phyloP scores from a whole-genome alignment of 768 basidiomycete genomes.

The Tulasnella sp. region DNA sequence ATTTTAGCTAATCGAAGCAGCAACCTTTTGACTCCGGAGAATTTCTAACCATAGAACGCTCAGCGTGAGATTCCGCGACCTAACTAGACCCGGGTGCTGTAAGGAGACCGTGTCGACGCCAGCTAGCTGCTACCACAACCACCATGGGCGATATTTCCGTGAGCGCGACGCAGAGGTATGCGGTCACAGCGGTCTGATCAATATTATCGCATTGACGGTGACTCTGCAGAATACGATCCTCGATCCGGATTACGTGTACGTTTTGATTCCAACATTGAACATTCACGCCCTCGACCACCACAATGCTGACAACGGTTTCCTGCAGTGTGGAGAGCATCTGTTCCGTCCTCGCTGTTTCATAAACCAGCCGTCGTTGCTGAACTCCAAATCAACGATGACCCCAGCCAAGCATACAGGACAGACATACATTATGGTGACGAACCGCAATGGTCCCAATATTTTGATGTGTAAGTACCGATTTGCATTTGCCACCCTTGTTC shows the following conservation, averaged over 20 bases:
- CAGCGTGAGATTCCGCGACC: too few relatives aligned
- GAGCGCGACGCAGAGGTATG: too few relatives aligned
- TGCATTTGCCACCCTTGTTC: background rate
- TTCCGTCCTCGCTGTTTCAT: background rate
- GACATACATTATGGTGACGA: conserved; percentile 1
- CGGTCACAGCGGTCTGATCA: too few relatives aligned
- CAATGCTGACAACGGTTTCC: too few relatives aligned
- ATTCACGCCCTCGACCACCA: background rate
- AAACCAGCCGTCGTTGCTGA: background rate
- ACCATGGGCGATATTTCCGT: too few relatives aligned
- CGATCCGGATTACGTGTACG: background rate
- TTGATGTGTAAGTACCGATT: conserved; percentile 7
- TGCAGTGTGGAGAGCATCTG: background rate
- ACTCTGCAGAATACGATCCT: background rate
- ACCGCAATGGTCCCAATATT: conserved; percentile 2
- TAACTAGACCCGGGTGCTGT: too few relatives aligned
- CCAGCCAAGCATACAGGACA: background rate
- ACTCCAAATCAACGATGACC: background rate
- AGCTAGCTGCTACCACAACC: too few relatives aligned
- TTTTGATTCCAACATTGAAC: background rate
- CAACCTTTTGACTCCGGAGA: too few relatives aligned
- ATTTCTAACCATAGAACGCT: too few relatives aligned
- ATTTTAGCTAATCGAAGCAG: too few relatives aligned
- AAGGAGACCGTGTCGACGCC: too few relatives aligned
- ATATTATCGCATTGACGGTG: background rate